Evolutionary conservation across 805 yeast genomes (phyloP).

Genomic region (Scheffersomyces ergatensis): DNA sequence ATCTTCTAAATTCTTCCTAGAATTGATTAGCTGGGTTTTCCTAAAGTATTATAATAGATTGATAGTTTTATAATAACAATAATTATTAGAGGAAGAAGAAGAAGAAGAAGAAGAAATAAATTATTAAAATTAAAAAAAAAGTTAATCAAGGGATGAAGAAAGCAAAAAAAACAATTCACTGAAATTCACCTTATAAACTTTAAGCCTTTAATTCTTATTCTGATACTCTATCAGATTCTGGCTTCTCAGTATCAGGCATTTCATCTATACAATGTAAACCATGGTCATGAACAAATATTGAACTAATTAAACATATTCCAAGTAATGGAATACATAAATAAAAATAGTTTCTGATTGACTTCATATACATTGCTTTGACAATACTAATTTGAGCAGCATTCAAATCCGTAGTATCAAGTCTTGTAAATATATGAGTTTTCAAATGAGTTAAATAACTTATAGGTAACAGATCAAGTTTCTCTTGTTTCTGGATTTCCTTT

Average conservation of each 20-base stretch:
- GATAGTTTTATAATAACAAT: too few species aligned
- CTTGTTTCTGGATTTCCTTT: slow-evolving; percentile 13
- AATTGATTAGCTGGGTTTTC: too few species aligned
- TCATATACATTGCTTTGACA: slow-evolving; percentile 29
- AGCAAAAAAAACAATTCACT: too few species aligned
- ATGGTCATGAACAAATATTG: slow-evolving; percentile 29
- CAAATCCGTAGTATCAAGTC: slow-evolving; percentile 19
- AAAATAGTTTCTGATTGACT: slow-evolving; percentile 29
- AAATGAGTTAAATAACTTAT: slow-evolving; percentile 17
- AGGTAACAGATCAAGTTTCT: slow-evolving; percentile 5
- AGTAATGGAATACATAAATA: slow-evolving; percentile 34
- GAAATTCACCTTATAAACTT: too few species aligned
- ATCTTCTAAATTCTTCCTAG: too few species aligned
- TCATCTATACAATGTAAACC: slow-evolving; percentile 40
- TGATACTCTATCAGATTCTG: background rate
- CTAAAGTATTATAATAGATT: too few species aligned
- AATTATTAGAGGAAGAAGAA: too few species aligned
- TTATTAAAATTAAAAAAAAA: too few species aligned
- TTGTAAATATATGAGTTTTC: slow-evolving; percentile 21
- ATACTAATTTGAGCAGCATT: slow-evolving; percentile 13
- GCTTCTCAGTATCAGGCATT: slow-evolving; percentile 1
- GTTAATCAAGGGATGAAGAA: too few species aligned
- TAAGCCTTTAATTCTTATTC: too few species aligned
- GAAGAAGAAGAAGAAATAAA: too few species aligned
- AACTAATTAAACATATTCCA: slow-evolving; percentile 26